Conservation (phyloP, 768 basidiomycete species). For the Boletellus ananas region DNA sequence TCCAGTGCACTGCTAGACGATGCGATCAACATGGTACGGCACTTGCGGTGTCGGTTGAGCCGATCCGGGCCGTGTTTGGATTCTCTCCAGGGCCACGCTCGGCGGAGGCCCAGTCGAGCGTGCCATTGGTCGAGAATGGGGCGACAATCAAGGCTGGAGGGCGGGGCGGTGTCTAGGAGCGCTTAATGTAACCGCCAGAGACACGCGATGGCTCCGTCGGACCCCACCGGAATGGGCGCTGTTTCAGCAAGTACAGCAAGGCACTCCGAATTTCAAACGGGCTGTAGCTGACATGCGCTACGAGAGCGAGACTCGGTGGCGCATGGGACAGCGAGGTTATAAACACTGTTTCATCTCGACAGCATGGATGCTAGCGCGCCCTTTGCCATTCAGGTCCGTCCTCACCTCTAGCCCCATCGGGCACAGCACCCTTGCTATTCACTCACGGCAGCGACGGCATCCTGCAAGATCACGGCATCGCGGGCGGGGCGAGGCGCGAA, state of each 20-base stretch:
- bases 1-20: slow-evolving; percentile 55
- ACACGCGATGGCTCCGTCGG: no score
- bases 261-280: no score
- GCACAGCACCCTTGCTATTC: background rate
- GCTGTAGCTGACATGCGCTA: no score
- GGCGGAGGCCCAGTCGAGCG: slow-evolving; percentile 34
- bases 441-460: slow-evolving; percentile 19
- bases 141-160: slow-evolving; percentile 60
- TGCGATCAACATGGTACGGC: slow-evolving; percentile 51
- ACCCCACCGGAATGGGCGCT: no score
- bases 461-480: background rate
- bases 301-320: no score
- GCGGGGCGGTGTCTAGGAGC: slow-evolving; percentile 51
- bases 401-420: background rate
- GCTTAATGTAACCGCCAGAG: background rate
- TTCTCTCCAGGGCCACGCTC: slow-evolving; percentile 65
- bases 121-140: slow-evolving; percentile 45
- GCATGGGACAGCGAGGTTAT: no score
- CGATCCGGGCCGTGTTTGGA: slow-evolving; percentile 76
- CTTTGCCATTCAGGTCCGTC: slow-evolving; percentile 1
- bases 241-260: no score
- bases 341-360: slow-evolving; percentile 5
- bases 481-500: background rate
- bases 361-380: background rate
- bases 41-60: slow-evolving; percentile 65